Evolutionary conservation across 805 yeast genomes (phyloP), one percentile per base, ranked within the genome.

Genomic region (Yamadazyma scolyti): DNA sequence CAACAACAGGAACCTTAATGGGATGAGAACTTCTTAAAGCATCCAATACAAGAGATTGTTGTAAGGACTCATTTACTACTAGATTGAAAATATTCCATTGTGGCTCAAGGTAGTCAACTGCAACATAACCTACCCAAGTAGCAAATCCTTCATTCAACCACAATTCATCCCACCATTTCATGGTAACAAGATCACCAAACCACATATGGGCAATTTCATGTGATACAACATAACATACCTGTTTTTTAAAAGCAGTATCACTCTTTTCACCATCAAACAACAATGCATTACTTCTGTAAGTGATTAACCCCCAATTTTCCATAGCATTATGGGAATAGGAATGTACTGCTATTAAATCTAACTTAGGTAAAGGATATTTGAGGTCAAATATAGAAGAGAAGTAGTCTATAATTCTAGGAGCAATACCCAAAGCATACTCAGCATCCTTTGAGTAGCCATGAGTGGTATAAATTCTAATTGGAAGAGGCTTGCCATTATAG

Each of bases 111-210:
- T 71, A 56, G 49, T 82, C 79, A 31, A 80, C 80, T 11, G 88
- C 79, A 32, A 71, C 61, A 70, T 73, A 81, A 3, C 87, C 84
- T 51, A 82, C 82, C 79, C 85, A 85, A 16, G 95, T 85, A 11
- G 95, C 95, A 60, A 85, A 85, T 9, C 94, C 93, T 60, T 85
- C 95, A 51, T 85, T 85, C 39, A 85, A 73, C 95, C 95, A 85
- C 44, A 85, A 68, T 47, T 83, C 93, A 47, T 85, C 86, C 95
- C 95, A 85, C 93, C 94, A 86, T 48, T 82, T 78, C 95, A 85
- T 86, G 27, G 95, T 86, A 39, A 84, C 90, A 46, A 82, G 71
- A 56, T 86, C 81, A 34, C 95, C 95, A 49, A 85, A 86, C 95
- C 95, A 86, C 53, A 86, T 93, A 58, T 85, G 95, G 8, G 94